These are phyloP conservation scores for Aspergillus piperis DNA, from an alignment of 2,329 filamentous ascomycete species.

Conservation along the genomic window DNA sequence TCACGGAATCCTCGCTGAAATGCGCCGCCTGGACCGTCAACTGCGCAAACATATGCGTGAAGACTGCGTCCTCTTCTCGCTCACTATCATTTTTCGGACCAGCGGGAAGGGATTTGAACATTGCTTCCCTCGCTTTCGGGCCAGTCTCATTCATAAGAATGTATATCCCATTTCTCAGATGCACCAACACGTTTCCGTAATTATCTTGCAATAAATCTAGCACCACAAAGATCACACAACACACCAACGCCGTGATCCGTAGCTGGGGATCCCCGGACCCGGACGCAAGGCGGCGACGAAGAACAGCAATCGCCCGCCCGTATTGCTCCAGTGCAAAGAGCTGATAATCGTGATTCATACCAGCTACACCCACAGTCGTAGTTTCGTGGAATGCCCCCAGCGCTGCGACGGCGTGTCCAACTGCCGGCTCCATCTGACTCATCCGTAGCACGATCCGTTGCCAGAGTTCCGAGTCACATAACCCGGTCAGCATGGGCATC, in stretches of 20 bases:
- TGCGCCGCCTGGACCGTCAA: neutral
- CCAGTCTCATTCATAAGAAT: neutral
- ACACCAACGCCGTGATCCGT: constrained; percentile 6
- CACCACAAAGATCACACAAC: constrained; percentile 8
- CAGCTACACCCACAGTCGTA: no score
- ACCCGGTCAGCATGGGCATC: constrained; percentile 17
- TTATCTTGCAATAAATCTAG: neutral
- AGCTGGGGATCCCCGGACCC: constrained; percentile 8
- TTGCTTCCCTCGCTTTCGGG: neutral
- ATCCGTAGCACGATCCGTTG: neutral
- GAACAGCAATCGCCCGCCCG: neutral
- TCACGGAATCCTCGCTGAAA: neutral
- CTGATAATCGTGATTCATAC: neutral
- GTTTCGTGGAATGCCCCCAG: constrained; percentile 10
- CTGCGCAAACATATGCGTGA: neutral
- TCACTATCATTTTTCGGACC: neutral
- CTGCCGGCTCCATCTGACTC: constrained; percentile 9
- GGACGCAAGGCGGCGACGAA: constrained; percentile 1
- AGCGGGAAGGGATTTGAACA: no score
- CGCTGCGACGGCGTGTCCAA: constrained; percentile 11
- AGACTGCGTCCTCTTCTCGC: neutral
- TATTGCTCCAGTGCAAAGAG: constrained; percentile 14
- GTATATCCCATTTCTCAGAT: neutral
- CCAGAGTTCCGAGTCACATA: constrained; percentile 19
- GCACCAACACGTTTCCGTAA: neutral